Percentiles rank a stretch among this genome's conserved stretches.
Conservation (phyloP, 176 grass and related monocot genomes). For the Eragrostis curvula region DNA sequence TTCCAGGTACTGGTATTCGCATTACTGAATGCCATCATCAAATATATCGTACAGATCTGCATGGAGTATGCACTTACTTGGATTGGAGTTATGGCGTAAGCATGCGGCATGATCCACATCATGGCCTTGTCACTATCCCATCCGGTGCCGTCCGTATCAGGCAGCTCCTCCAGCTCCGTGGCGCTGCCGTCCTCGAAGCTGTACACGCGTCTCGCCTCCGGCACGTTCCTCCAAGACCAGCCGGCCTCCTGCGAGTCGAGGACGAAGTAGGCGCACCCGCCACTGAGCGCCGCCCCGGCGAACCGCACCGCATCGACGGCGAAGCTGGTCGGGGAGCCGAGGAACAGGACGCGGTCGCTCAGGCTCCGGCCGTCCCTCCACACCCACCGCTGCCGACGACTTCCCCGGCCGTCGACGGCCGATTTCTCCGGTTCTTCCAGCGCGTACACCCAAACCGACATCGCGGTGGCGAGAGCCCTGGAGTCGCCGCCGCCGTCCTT, state of each 20-base stretch:
- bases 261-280: conserved; percentile 16
- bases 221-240: neutral
- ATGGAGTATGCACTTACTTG: too few species aligned
- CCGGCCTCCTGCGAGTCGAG: neutral
- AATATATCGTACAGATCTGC: too few species aligned
- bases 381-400: neutral
- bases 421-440: too few species aligned
- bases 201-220: neutral
- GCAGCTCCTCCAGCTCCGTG: neutral
- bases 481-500: too few species aligned
- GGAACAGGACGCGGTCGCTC: neutral
- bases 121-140: neutral
- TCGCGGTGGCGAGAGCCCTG: too few species aligned
- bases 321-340: conserved; percentile 10
- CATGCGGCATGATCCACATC: neutral
- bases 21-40: too few species aligned
- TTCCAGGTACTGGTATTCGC: too few species aligned
- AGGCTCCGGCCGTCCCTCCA: conserved; percentile 5
- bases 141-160: neutral
- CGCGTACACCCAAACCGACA: too few species aligned
- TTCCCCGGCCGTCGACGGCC: too few species aligned
- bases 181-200: conserved; percentile 4
- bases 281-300: neutral
- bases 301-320: neutral
- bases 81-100: too few species aligned